Evolutionary conservation across 2,329 filamentous ascomycete species (phyloP).

Genomic region (Sclerotinia trifoliorum): DNA sequence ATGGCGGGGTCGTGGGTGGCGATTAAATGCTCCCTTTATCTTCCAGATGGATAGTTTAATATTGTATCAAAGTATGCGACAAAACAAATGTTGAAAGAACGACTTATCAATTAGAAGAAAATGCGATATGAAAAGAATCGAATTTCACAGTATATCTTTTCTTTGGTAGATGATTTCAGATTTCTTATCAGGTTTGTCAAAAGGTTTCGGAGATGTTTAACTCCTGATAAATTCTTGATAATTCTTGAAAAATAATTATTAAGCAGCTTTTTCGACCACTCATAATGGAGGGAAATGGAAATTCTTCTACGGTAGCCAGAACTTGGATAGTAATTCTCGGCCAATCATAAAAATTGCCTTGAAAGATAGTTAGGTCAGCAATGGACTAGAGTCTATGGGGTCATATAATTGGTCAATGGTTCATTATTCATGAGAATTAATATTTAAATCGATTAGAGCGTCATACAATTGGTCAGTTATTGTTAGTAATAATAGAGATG

Average conservation of each 20-base stretch:
- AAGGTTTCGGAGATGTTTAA: conserved; percentile 7
- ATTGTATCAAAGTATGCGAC: not conserved
- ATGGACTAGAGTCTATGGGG: too few relatives aligned
- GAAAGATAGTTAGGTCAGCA: not conserved
- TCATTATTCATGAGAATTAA: not conserved
- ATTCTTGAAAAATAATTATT: conserved; percentile 22
- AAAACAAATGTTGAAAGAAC: not conserved
- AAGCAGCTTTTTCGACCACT: not conserved
- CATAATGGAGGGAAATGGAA: not conserved
- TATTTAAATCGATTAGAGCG: too few relatives aligned
- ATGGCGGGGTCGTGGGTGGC: conserved; percentile 27
- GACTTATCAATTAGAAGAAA: not conserved
- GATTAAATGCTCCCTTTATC: not conserved
- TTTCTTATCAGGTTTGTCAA: conserved; percentile 11
- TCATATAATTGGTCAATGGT: not conserved
- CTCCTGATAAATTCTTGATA: not conserved
- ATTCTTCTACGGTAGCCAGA: not conserved
- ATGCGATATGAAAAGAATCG: not conserved
- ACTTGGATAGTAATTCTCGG: not conserved
- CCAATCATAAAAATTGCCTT: not conserved
- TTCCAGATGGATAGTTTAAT: not conserved
- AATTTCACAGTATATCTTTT: not conserved
- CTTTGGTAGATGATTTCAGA: not conserved
- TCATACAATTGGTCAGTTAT: not conserved
- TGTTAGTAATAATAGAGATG: too few relatives aligned